Base-by-base conservation (phyloP, 495 filamentous ascomycete species). In the Pseudotulostoma volvatum region DNA sequence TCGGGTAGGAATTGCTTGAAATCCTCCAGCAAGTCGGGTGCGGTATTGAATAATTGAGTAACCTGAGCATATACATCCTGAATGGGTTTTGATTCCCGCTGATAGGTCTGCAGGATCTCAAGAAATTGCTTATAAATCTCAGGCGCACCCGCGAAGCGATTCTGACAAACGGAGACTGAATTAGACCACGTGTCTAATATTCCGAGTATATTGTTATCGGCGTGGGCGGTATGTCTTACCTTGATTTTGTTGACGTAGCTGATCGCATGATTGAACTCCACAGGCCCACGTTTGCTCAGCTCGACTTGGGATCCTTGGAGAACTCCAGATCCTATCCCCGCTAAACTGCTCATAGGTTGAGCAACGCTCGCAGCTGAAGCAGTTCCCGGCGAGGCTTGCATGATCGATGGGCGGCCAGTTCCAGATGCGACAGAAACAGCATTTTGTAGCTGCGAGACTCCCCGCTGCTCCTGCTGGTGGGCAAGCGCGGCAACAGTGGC, bases 161-260 rank as follows among this genome's bases (percentile, higher is more conserved):
- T 99, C 90, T 86, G 50, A 19, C 11, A 11, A 28, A 28, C 5
- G 23, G 23, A 11, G 23, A 7, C 15, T 38, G 18, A 36, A n/a
- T n/a, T n/a, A n/a, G n/a, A n/a, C n/a, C n/a, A n/a, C n/a, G n/a
- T n/a, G n/a, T n/a, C n/a, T n/a, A n/a, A n/a, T n/a, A n/a, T n/a
- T n/a, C 2, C 9, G 20, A 23, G 36, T 19, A 25, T 4, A 34
- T 63, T 34, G 0, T 13, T n/a, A 31, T n/a, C n/a, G n/a, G n/a
- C n/a, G n/a, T n/a, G n/a, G n/a, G n/a, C n/a, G n/a, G n/a, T n/a
- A n/a, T 11, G 11, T 42, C 65, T 51, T 56, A 92, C 87, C 77
- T 99, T 99, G 39, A 99, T 99, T 61, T 99, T 99, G 54, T 99
- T 99, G 33, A 99, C 92, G 52, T 99, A 99, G 53, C 86, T 95